phyloP scores from a whole-genome alignment of 2,329 filamentous ascomycete genomes.

The Blumeriella jaapii region DNA sequence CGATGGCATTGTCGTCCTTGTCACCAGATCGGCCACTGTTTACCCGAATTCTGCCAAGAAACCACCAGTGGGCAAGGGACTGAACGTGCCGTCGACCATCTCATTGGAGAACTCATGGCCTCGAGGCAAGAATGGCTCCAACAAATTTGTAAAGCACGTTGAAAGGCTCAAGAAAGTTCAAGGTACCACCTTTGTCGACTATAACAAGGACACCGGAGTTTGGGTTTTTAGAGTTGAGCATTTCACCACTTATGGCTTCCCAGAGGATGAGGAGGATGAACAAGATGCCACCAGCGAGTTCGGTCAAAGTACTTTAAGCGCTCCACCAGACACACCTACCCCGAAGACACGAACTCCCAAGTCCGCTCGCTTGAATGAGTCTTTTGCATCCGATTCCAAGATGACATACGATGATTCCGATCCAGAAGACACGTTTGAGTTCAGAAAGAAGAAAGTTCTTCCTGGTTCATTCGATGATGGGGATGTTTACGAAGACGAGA shows the following conservation, averaged over 20 bases:
- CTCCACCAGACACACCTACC: constrained; percentile 33
- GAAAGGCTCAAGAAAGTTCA: constrained; percentile 66
- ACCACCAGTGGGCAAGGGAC: constrained; percentile 70
- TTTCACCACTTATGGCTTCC: constrained; percentile 89
- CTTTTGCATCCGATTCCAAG: constrained; percentile 30
- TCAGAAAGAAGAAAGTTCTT: constrained; percentile 34
- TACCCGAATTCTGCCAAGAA: constrained; percentile 67
- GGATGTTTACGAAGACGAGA: constrained; percentile 43
- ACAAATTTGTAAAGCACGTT: constrained; percentile 68
- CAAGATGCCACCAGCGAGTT: constrained; percentile 39
- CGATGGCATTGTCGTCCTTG: constrained; percentile 63
- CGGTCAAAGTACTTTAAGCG: constrained; percentile 38
- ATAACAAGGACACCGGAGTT: constrained; percentile 66
- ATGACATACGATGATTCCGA: constrained; percentile 25
- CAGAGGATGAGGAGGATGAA: constrained; percentile 64
- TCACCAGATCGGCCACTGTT: constrained; percentile 72
- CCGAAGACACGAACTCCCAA: constrained; percentile 25
- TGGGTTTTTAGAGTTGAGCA: constrained; percentile 95
- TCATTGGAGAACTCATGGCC: constrained; percentile 91
- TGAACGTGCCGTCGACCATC: constrained; percentile 85
- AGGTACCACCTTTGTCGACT: constrained; percentile 73
- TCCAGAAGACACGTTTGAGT: constrained; percentile 28
- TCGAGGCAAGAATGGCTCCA: constrained; percentile 48
- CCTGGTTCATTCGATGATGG: constrained; percentile 72
- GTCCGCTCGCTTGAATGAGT: constrained; percentile 19